Percentiles rank a stretch among this genome's conserved stretches.
Evolutionary conservation across 2,329 filamentous ascomycete genomes (phyloP).

Genomic region (Fusarium austroafricanum): DNA sequence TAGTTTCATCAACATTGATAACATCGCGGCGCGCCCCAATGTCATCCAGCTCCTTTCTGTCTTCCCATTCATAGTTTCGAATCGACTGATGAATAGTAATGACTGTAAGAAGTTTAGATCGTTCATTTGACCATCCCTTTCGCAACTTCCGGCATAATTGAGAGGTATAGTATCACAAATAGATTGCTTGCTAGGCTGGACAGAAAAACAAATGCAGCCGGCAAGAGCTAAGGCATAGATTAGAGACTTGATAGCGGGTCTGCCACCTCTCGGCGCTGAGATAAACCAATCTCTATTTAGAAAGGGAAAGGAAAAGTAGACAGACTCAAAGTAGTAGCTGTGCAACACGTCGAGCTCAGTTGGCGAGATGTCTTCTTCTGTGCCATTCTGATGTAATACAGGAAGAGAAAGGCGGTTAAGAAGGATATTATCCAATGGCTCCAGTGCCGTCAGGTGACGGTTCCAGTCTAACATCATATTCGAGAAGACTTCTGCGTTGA

Average conservation of each 20-base stretch:
- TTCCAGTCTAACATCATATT: not conserved
- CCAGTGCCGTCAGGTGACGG: not conserved
- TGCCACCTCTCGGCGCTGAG: not conserved
- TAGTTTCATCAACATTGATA: not conserved
- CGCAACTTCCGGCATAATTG: not conserved
- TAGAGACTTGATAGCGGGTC: not conserved
- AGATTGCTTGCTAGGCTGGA: not conserved
- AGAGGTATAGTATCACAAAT: not conserved
- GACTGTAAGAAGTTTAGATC: not conserved
- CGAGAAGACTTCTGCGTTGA: not conserved
- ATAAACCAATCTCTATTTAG: not conserved
- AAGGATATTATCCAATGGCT: not conserved
- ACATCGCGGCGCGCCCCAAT: not conserved
- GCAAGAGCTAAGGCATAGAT: not conserved
- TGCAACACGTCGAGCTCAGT: not conserved
- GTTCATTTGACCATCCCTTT: not conserved
- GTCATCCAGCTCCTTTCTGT: constrained; percentile 1
- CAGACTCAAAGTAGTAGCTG: not conserved
- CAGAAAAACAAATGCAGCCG: not conserved
- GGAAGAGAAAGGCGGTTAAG: not conserved
- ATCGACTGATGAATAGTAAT: not conserved
- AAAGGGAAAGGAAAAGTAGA: constrained; percentile 2
- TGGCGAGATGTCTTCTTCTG: not conserved
- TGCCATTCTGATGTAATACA: not conserved
- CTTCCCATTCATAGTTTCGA: not conserved